These are phyloP conservation scores for Cyberlindnera lachancei DNA, from an alignment of 805 yeast species.

Conservation along the genomic window DNA sequence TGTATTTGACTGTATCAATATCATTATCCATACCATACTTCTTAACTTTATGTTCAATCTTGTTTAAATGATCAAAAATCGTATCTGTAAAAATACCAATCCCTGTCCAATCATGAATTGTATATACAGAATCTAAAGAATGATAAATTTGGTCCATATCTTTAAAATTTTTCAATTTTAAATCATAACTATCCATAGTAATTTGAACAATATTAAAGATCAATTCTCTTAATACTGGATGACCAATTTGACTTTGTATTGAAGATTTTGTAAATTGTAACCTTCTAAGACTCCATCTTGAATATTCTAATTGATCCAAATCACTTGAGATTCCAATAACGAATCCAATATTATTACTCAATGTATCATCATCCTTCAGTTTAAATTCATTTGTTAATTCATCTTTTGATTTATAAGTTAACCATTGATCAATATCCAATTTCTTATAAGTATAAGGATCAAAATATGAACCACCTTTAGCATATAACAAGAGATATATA, in stretches of 20 bases:
- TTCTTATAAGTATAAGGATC: constrained; percentile 47
- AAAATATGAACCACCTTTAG: constrained; percentile 54
- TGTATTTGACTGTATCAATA: constrained; percentile 24
- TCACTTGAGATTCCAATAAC: constrained; percentile 50
- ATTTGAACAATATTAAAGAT: constrained; percentile 46
- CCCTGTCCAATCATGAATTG: constrained; percentile 51
- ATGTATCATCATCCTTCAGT: constrained; percentile 23
- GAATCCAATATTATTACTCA: constrained; percentile 42
- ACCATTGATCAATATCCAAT: constrained; percentile 42
- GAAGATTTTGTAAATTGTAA: constrained; percentile 59
- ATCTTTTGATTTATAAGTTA: too few relatives aligned
- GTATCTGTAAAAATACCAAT: constrained; percentile 45
- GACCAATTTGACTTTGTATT: constrained; percentile 54
- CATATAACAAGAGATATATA: constrained; percentile 43
- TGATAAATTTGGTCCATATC: constrained; percentile 26
- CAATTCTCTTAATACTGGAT: constrained; percentile 50
- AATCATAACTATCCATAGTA: constrained; percentile 36
- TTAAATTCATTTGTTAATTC: background rate
- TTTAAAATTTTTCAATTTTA: constrained; percentile 18
- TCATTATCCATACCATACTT: constrained; percentile 23
- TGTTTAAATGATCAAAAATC: constrained; percentile 37
- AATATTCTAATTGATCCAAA: constrained; percentile 46
- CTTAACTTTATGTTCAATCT: constrained; percentile 12
- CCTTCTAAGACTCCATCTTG: constrained; percentile 42
- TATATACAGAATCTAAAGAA: constrained; percentile 52